phyloP scores from a whole-genome alignment of 78 protist species.

The Dictyostelium capitatum region DNA sequence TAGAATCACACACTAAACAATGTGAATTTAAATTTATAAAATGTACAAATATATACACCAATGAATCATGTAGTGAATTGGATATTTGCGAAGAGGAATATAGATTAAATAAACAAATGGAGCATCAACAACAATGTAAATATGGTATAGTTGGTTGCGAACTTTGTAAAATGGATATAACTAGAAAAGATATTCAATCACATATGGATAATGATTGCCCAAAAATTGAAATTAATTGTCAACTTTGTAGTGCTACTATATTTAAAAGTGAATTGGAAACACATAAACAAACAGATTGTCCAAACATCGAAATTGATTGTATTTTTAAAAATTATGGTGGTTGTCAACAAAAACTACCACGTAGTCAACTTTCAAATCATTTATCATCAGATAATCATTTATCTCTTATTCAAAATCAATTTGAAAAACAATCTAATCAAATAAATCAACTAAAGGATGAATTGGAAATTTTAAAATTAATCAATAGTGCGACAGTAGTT shows the following conservation, averaged over 20 bases:
- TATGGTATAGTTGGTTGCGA: not conserved
- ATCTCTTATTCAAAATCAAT: not conserved
- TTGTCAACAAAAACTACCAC: not conserved
- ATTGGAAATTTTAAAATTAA: not conserved
- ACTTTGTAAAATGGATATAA: not conserved
- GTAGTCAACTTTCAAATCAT: not conserved
- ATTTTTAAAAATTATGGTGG: not conserved
- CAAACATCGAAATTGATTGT: not conserved
- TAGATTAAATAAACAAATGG: not conserved
- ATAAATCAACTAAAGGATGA: not conserved
- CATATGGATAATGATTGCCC: not conserved
- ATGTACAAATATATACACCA: not conserved
- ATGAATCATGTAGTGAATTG: not conserved
- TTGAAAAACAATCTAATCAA: not conserved
- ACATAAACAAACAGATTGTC: not conserved
- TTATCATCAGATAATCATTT: not conserved
- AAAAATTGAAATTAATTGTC: not conserved
- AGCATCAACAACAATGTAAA: not conserved
- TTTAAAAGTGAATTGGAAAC: not conserved
- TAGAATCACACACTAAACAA: not conserved
- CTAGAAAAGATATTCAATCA: not conserved
- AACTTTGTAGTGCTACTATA: not conserved
- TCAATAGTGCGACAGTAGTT: not conserved
- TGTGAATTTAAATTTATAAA: slow-evolving; percentile 1
- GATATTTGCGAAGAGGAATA: not conserved